Percentiles rank a stretch among this genome's conserved stretches.
Evolutionary conservation across 2,329 filamentous ascomycete species (phyloP).

Genomic region (Sporothrix variecibatus): DNA sequence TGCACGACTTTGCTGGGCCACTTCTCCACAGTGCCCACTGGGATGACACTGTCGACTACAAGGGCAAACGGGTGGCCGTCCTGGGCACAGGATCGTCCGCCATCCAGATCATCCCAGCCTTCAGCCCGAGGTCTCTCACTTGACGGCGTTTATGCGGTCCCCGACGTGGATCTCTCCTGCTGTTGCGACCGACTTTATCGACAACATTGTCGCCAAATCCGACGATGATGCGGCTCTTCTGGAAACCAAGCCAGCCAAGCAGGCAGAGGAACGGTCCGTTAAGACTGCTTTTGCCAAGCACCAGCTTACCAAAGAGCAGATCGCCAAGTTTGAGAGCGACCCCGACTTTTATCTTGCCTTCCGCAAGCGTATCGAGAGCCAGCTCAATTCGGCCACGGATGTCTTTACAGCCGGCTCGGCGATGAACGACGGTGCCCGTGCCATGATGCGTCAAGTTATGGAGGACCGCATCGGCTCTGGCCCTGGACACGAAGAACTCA

Average conservation of each 20-base stretch:
- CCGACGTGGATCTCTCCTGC: constrained; percentile 10
- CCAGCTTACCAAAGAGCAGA: constrained; percentile 11
- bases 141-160: constrained; percentile 7
- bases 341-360: constrained; percentile 14
- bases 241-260: background rate
- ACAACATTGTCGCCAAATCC: background rate
- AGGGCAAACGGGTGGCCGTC: constrained; percentile 36
- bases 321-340: background rate
- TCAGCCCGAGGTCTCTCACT: constrained; percentile 22
- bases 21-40: constrained; percentile 38
- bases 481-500: background rate
- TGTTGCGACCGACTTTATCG: background rate
- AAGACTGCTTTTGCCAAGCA: background rate
- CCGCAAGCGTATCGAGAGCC: constrained; percentile 11
- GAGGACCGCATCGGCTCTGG: background rate
- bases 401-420: background rate
- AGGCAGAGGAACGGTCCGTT: background rate
- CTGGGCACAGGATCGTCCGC: constrained; percentile 39
- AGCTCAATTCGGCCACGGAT: constrained; percentile 9
- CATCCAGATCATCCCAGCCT: constrained; percentile 36
- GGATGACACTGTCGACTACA: constrained; percentile 31
- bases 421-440: background rate
- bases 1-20: constrained; percentile 37
- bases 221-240: background rate
- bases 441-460: background rate